phyloP scores from a whole-genome alignment of 106 monocot species.

The Acanthochlamys bracteata region DNA sequence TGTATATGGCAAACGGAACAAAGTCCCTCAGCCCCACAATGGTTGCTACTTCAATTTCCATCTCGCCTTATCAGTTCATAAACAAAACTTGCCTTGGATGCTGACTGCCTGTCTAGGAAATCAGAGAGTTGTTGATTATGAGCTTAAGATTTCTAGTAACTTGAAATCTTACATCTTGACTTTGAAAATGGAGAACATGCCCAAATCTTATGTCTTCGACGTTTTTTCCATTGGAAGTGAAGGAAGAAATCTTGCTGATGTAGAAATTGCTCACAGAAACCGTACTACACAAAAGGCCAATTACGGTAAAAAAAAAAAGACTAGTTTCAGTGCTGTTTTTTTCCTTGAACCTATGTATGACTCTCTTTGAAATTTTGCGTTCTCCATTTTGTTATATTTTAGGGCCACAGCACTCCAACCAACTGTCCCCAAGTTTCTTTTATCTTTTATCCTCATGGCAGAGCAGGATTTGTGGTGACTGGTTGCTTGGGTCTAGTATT shows the following conservation, averaged over 20 bases:
- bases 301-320: conserved; percentile 41
- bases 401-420: conserved; percentile 88
- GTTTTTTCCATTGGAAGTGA: too few species aligned
- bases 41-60: not conserved
- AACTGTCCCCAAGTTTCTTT: conserved; percentile 68
- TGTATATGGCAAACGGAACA: conserved; percentile 72
- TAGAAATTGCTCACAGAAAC: conserved; percentile 60
- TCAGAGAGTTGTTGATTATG: too few species aligned
- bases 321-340: not conserved
- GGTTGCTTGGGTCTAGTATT: conserved; percentile 87
- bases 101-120: not conserved
- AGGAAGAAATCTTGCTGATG: conserved; percentile 73
- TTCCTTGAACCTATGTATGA: not conserved
- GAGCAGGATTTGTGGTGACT: conserved; percentile 99
- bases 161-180: not conserved
- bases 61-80: not conserved
- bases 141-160: not conserved
- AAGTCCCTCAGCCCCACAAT: conserved; percentile 67
- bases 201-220: too few species aligned
- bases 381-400: not conserved
- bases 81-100: not conserved
- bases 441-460: conserved; percentile 81
- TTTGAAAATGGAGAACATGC: conserved; percentile 76
- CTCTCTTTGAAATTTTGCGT: too few species aligned
- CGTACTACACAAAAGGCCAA: conserved; percentile 77